Evolutionary conservation across 352 stramenopile species (phyloP).

Genomic region (Phytophthora sp.): DNA sequence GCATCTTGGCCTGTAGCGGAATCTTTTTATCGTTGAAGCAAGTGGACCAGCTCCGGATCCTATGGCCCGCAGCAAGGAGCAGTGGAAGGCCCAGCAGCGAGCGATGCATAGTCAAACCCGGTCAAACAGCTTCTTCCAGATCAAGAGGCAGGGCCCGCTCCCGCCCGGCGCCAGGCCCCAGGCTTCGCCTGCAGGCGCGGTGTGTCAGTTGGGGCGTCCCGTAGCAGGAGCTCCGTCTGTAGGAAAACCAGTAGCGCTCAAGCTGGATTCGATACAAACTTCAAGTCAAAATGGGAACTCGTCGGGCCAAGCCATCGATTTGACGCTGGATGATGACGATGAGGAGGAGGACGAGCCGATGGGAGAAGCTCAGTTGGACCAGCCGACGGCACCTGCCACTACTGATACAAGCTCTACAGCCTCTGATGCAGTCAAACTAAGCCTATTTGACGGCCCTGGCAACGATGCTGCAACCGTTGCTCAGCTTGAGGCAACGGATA

Average conservation of each 20-base stretch:
- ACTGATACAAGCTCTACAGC: not conserved
- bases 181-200: not conserved
- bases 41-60: not conserved
- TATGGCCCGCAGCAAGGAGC: slow-evolving; percentile 46
- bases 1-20: not conserved
- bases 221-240: not conserved
- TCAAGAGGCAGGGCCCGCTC: slow-evolving; percentile 1
- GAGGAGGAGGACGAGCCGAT: slow-evolving; percentile 61
- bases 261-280: slow-evolving; percentile 16
- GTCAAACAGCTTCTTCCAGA: slow-evolving; percentile 15
- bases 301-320: slow-evolving; percentile 46
- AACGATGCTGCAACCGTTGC: not conserved
- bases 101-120: slow-evolving; percentile 17
- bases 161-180: not conserved
- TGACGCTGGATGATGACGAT: slow-evolving; percentile 63
- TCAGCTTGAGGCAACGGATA: not conserved
- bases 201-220: slow-evolving; percentile 20
- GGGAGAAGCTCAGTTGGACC: too few relatives aligned
- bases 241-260: not conserved
- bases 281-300: not conserved
- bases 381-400: not conserved
- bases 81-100: slow-evolving; percentile 45
- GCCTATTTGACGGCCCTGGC: not conserved
- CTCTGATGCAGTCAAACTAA: slow-evolving; percentile 7
- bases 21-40: not conserved